phyloP scores from a whole-genome alignment of 2,329 filamentous ascomycete species.

The Penicillium rolfsii region DNA sequence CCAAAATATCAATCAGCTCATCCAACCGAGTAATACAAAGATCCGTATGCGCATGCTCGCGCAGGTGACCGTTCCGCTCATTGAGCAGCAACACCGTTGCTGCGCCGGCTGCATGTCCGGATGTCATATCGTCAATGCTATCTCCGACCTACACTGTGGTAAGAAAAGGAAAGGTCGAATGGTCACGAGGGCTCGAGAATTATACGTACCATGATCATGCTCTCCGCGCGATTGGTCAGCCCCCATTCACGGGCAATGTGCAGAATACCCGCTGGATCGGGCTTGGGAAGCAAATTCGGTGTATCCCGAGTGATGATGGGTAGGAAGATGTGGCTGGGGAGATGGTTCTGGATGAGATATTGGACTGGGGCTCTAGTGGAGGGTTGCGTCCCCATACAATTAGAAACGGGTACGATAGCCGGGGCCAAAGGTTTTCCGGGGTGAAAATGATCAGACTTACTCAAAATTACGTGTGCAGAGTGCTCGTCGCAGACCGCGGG shows the following conservation, averaged over 20 bases:
- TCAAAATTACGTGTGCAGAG: constrained; percentile 97
- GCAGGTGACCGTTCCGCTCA: constrained; percentile 73
- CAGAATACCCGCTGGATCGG: constrained; percentile 82
- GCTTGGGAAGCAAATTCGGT: constrained; percentile 70
- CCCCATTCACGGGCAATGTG: constrained; percentile 82
- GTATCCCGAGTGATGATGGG: constrained; percentile 85
- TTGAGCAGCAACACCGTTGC: constrained; percentile 88
- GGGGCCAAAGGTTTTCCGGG: background rate
- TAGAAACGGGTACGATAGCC: background rate
- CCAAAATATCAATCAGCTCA: constrained; percentile 74
- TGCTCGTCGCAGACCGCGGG: constrained; percentile 68
- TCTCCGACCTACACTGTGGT: constrained; percentile 60
- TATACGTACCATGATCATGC: constrained; percentile 42
- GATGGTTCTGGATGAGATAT: constrained; percentile 67
- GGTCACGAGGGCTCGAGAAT: background rate
- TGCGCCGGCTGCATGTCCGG: constrained; percentile 79
- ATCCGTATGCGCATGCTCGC: constrained; percentile 75
- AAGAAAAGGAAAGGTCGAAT: background rate
- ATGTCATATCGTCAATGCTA: constrained; percentile 90
- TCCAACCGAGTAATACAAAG: constrained; percentile 72
- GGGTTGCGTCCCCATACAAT: background rate
- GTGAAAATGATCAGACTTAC: constrained; percentile 38
- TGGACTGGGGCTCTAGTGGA: constrained; percentile 44
- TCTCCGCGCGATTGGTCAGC: constrained; percentile 53
- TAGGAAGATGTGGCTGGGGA: constrained; percentile 67